Conservation (phyloP, 805 yeast genomes). For the Candida cerambycidarum region DNA sequence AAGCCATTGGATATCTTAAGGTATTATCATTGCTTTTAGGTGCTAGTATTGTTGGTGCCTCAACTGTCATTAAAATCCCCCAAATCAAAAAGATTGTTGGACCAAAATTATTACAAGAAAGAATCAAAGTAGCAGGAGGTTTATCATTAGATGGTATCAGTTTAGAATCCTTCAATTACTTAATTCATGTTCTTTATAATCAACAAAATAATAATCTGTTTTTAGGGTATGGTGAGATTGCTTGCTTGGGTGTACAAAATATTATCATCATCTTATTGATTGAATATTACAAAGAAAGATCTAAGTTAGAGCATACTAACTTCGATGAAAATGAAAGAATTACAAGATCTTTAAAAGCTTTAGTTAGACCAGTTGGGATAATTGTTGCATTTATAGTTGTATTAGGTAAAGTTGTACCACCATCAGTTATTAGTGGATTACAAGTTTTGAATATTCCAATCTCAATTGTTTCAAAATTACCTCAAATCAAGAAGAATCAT, state of each 20-base stretch:
- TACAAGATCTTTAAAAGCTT: conserved; percentile 16
- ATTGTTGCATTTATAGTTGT: conserved; percentile 29
- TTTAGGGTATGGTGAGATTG: conserved; percentile 41
- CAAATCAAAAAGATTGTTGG: conserved; percentile 37
- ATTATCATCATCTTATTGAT: conserved; percentile 34
- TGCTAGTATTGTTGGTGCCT: conserved; percentile 34
- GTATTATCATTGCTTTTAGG: conserved; percentile 34
- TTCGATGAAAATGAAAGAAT: conserved; percentile 21
- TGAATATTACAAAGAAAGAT: conserved; percentile 31
- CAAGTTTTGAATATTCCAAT: conserved; percentile 41
- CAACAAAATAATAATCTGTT: conserved; percentile 33
- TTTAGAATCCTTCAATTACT: conserved; percentile 36
- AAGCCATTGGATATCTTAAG: conserved; percentile 34
- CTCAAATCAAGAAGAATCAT: conserved; percentile 38
- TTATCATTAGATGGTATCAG: conserved; percentile 35
- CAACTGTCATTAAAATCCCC: conserved; percentile 41
- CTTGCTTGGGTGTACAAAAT: conserved; percentile 40
- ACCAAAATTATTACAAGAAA: conserved; percentile 24
- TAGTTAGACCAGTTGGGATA: conserved; percentile 26
- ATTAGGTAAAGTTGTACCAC: conserved; percentile 33
- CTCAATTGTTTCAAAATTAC: conserved; percentile 36
- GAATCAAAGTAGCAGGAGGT: conserved; percentile 35
- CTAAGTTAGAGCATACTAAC: conserved; percentile 17
- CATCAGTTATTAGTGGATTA: conserved; percentile 25
- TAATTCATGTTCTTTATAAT: conserved; percentile 41